Conservation (phyloP, 192 early-diverging fungal species). For the Funneliformis geosporum region DNA sequence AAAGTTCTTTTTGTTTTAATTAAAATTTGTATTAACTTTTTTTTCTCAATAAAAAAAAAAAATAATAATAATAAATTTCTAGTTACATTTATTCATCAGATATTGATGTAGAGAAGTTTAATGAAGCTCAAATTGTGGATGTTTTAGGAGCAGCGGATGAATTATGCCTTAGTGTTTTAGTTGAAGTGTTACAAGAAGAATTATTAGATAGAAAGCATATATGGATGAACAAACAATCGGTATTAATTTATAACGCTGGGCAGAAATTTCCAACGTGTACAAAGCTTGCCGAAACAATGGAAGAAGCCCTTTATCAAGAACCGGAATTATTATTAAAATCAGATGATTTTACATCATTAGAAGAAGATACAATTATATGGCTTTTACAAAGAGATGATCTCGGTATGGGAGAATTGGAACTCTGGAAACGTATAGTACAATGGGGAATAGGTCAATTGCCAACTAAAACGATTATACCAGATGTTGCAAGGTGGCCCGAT, state of each 20-base stretch:
- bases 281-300: not conserved
- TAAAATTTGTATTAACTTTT: not conserved
- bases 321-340: constrained; percentile 26
- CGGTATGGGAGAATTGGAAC: constrained; percentile 7
- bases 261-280: constrained; percentile 22
- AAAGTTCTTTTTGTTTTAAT: not conserved
- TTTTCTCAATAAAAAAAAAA: not conserved
- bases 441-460: constrained; percentile 10
- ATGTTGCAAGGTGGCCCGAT: constrained; percentile 8
- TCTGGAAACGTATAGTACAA: constrained; percentile 14
- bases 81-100: constrained; percentile 18
- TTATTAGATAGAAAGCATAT: constrained; percentile 14
- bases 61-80: too few species aligned
- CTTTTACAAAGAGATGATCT: constrained; percentile 17
- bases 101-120: constrained; percentile 4
- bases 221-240: constrained; percentile 18
- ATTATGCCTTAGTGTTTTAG: constrained; percentile 1
- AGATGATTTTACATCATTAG: not conserved
- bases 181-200: constrained; percentile 10
- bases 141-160: constrained; percentile 22
- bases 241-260: constrained; percentile 24
- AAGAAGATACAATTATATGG: constrained; percentile 10
- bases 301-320: constrained; percentile 20
- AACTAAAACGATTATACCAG: not conserved
- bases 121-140: constrained; percentile 19